Evolutionary conservation across 805 yeast species (phyloP).

Genomic region (Candida nonsorbophila): DNA sequence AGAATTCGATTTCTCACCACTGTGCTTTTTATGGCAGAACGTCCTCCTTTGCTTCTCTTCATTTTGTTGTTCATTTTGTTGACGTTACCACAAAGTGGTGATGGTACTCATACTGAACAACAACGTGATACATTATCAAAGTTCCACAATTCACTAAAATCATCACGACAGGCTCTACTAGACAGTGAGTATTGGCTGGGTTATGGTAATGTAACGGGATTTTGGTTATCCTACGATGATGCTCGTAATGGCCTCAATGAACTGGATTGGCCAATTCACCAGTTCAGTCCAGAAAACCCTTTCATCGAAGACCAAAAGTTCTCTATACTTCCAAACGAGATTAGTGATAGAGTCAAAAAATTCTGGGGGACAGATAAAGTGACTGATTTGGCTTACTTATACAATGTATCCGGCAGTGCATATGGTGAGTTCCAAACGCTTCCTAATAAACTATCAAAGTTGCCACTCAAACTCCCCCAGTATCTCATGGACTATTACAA

Average conservation of each 20-base stretch:
- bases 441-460: constrained; percentile 3
- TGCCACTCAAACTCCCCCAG: constrained; percentile 19
- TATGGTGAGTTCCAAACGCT: constrained; percentile 24
- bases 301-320: constrained; percentile 44
- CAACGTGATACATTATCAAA: constrained; percentile 20
- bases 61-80: too few species aligned
- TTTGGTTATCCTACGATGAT: constrained; percentile 60
- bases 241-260: constrained; percentile 37
- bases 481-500: constrained; percentile 26
- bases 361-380: constrained; percentile 45
- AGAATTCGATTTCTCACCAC: too few species aligned
- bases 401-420: constrained; percentile 30
- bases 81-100: too few species aligned
- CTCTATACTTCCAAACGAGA: constrained; percentile 55
- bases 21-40: too few species aligned
- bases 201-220: constrained; percentile 72
- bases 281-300: constrained; percentile 34
- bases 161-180: constrained; percentile 18
- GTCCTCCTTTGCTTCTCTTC: too few species aligned
- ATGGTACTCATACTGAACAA: too few species aligned
- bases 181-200: constrained; percentile 45
- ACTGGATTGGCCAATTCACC: constrained; percentile 56
- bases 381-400: constrained; percentile 20
- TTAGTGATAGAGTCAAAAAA: constrained; percentile 42
- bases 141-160: constrained; percentile 18